phyloP scores from a whole-genome alignment of 306 rosid genomes.

The Leucaena leucocephala region DNA sequence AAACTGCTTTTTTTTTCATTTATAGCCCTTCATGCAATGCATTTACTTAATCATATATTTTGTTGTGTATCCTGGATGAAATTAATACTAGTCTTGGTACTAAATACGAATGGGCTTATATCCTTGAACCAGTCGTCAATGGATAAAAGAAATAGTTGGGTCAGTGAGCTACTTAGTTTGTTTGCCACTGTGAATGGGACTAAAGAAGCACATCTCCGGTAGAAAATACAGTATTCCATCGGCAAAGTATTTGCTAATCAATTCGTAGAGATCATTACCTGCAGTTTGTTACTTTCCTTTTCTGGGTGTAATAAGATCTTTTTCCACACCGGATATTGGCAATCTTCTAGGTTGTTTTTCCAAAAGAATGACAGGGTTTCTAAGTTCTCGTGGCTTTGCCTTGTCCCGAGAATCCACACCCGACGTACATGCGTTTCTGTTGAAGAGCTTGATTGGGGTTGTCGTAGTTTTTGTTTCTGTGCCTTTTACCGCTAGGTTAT shows the following conservation, averaged over 20 bases:
- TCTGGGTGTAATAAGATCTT: background rate
- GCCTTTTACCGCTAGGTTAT: too few relatives aligned
- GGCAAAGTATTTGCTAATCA: background rate
- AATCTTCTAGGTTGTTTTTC: too few relatives aligned
- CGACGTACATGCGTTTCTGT: too few relatives aligned
- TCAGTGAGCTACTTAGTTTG: background rate
- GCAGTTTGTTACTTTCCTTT: background rate
- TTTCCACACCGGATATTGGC: too few relatives aligned
- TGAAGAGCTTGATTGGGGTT: too few relatives aligned
- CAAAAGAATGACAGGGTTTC: too few relatives aligned
- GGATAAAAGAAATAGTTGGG: background rate
- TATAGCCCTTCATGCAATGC: slow-evolving; percentile 18
- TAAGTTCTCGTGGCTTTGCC: too few relatives aligned
- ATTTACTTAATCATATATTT: slow-evolving; percentile 12
- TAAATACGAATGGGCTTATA: background rate
- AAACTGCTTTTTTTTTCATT: slow-evolving; percentile 7
- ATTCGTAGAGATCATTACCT: background rate
- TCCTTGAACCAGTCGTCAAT: background rate
- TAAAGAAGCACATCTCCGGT: background rate
- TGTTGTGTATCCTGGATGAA: slow-evolving; percentile 11
- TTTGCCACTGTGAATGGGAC: background rate
- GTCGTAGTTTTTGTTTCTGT: too few relatives aligned
- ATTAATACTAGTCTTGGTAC: background rate
- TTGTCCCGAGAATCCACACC: too few relatives aligned
- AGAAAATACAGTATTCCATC: background rate